Evolutionary conservation across 179 eudicot genomes (phyloP), one percentile per base, ranked within the genome.

Genomic region (Vitellaria paradoxa): DNA sequence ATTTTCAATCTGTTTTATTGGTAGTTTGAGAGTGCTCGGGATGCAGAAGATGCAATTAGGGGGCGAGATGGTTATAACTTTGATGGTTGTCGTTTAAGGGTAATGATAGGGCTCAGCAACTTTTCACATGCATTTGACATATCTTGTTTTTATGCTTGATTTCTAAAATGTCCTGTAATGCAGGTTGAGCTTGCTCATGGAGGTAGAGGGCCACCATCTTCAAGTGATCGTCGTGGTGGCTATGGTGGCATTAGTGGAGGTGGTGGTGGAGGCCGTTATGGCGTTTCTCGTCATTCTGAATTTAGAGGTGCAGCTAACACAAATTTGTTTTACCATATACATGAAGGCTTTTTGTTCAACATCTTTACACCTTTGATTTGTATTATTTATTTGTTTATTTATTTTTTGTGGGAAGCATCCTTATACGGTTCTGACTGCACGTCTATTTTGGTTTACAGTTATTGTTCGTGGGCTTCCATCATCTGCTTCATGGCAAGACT

Each of bases 171-270:
- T 40, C 52, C 11, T 42, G 42, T 17, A 49, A 75, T 83, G 67
- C 81, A 96, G 99, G 99, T 96, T 72, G 99, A 96, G 84, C 97
- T 96, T 86, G 97, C 99, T 61, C 99, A 92, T 85, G 98, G 98
- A 40, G 98, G 98, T 57, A 89, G 97, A 81, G 93, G 97, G 18
- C 89, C 87, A 81, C 86, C 97, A 23, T 88, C 97, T 73, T 87
- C 88, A 69, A 82, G 88, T 83, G 96, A 91, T 79, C 94, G 97
- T 46, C 89, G 97, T 56, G 82, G 97, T 76, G 82, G 84, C 74
- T 76, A 80, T 68, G 79, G 87, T 9, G 56, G 56, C 56, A 52
- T 13, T 52, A 42, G 45, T 5, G 45, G 45, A 5, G 56, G 56
- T 52, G 13, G 56, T 13, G 15, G 56, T 20, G 78, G 91, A 2